These are phyloP conservation scores for Neofusicoccum sp. DNA, from an alignment of 2,329 filamentous ascomycete genomes.

Conservation along the genomic window DNA sequence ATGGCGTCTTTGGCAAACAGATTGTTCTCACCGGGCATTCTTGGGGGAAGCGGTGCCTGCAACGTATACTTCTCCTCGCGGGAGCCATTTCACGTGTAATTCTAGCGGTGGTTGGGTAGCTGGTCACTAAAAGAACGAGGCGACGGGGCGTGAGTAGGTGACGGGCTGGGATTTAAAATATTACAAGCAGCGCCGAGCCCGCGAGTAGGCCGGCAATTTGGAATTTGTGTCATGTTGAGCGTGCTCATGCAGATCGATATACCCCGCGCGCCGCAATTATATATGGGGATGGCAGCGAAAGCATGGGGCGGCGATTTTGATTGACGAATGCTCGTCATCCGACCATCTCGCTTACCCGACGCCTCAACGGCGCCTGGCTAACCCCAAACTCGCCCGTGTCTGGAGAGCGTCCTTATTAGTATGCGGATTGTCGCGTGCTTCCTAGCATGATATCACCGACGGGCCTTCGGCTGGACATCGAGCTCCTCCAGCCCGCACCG, in stretches of 20 bases:
- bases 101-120: constrained; percentile 20
- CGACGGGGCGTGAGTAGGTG: constrained; percentile 4
- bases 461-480: background rate
- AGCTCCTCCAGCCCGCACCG: constrained; percentile 21
- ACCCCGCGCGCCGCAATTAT: constrained; percentile 4
- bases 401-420: constrained; percentile 13
- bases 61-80: background rate
- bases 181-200: constrained; percentile 1
- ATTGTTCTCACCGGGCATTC: constrained; percentile 8
- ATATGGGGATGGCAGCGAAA: background rate
- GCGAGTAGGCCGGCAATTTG: constrained; percentile 10
- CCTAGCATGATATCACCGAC: constrained; percentile 22
- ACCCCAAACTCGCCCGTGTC: constrained; percentile 16
- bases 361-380: constrained; percentile 17
- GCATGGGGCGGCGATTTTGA: constrained; percentile 12
- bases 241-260: constrained; percentile 16
- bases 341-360: constrained; percentile 21
- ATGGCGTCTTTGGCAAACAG: constrained; percentile 10
- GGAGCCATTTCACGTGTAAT: constrained; percentile 18
- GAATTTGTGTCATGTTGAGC: constrained; percentile 9
- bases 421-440: constrained; percentile 16
- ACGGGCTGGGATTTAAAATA: background rate
- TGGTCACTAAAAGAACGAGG: constrained; percentile 15
- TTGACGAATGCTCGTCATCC: constrained; percentile 17
- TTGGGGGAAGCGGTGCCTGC: background rate